Evolutionary conservation across 345 rosid species (phyloP).

Genomic region (Gossypium mustelinum): DNA sequence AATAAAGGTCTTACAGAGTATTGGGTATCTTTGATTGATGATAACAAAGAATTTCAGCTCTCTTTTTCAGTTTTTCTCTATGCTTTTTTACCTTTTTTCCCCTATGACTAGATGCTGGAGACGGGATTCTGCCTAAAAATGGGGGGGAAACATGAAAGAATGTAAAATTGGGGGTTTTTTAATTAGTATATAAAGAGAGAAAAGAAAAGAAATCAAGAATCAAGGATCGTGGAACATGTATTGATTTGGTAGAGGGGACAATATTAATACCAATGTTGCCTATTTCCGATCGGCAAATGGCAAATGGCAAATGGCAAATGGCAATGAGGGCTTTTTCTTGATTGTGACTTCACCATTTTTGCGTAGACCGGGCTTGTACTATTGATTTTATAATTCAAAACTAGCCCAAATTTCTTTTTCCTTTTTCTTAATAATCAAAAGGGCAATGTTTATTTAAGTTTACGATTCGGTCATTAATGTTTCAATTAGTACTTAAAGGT

Average conservation of each 20-base stretch:
- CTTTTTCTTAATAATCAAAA: no score
- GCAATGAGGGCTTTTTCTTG: no score
- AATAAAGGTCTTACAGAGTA: conserved; percentile 4
- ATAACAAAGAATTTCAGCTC: neutral
- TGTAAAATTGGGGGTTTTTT: no score
- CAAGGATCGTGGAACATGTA: neutral
- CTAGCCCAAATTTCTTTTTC: no score
- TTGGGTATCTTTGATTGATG: neutral
- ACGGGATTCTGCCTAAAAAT: neutral
- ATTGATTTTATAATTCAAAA: no score
- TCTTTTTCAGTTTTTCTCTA: neutral
- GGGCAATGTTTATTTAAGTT: no score
- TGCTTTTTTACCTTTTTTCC: no score
- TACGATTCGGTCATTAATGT: no score
- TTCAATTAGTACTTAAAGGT: no score
- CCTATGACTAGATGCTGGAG: neutral
- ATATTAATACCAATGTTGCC: neutral
- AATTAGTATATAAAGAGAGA: neutral
- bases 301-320: no score
- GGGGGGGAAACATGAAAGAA: neutral
- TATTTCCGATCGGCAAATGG: neutral
- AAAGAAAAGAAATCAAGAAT: neutral
- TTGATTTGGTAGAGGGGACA: neutral
- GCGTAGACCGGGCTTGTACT: no score
- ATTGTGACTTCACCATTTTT: no score